Conservation (phyloP, 2,329 filamentous ascomycete species). For the Diplodia mutila region DNA sequence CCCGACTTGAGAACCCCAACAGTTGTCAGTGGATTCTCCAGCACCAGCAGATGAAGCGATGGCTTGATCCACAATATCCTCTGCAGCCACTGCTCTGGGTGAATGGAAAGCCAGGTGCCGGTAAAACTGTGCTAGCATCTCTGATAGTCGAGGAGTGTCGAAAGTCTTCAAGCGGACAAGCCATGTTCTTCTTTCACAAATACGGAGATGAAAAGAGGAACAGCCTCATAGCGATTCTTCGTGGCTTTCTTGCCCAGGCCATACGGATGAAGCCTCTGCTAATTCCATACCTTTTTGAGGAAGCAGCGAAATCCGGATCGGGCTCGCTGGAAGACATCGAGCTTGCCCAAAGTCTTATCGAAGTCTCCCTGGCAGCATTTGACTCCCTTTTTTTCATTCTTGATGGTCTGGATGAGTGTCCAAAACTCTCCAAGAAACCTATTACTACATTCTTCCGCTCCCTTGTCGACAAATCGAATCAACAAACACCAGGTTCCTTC, state of each 20-base stretch:
- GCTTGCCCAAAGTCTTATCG: not conserved
- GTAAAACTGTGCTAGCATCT: constrained; percentile 51
- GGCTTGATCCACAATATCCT: constrained; percentile 1
- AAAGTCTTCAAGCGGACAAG: constrained; percentile 23
- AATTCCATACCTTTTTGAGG: not conserved
- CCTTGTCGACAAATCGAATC: not conserved
- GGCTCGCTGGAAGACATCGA: not conserved
- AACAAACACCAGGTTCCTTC: not conserved
- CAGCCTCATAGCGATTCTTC: not conserved
- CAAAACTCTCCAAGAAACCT: not conserved
- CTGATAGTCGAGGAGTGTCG: constrained; percentile 41
- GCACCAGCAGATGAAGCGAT: not conserved
- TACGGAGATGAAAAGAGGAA: not conserved
- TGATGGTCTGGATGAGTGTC: not conserved
- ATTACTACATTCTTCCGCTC: not conserved
- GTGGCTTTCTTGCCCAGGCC: not conserved
- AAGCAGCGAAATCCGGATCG: not conserved
- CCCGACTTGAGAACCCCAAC: not conserved
- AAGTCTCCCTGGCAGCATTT: not conserved
- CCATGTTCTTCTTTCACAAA: not conserved
- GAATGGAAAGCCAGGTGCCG: constrained; percentile 47
- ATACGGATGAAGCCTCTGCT: not conserved
- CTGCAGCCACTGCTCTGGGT: constrained; percentile 42
- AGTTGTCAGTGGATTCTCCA: not conserved
- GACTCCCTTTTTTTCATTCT: not conserved